Base-by-base conservation (phyloP, 2,329 filamentous ascomycete genomes). In the Nannizzia gypsea region DNA sequence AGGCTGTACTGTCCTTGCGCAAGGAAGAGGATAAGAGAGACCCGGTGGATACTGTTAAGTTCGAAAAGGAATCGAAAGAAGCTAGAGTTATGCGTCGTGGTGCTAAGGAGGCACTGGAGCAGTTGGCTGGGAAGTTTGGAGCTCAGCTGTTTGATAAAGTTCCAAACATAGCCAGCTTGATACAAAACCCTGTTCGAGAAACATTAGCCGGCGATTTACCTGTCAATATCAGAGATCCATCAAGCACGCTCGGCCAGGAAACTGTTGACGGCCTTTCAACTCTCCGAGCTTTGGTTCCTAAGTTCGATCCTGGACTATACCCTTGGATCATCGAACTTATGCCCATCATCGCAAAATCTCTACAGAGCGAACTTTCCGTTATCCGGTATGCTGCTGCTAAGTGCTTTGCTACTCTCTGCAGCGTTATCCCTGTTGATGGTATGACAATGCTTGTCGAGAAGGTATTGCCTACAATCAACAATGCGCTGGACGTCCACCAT, bases 11-110 rank as follows among this genome's bases (percentile, higher is more conserved):
- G 15, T 97, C 93, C 0, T 85, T 99, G 72, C 89, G 92, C 66
- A 99, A 99, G 74, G 93, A 99, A 70, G 93, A 99, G 73, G 93
- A 99, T 68, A 83, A 93, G 50, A 86, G 91, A 65, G 93, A 99
- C 67, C 91, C 96, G 67, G 84, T 88, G 0, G 92, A 97, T 75
- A 89, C 90, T 26, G 90, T 84, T 34, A 91, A 90, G 69, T 97
- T 91, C 74, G 93, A 93, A 36, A 83, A 82, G 64, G 93, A 99
- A 73, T 89, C 90, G 31, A 92, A 85, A 73, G 89, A 89, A 52
- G 95, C 93, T 17, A 84, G 89, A 17, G 89, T 96, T 66, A 96
- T 92, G 58, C 83, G 93, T 60, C 86, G 95, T 59, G 93, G 95
- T 70, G 91, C 93, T 6, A 96, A 96, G 72, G 90, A 96, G 72